Conservation (phyloP, 352 stramenopile genomes). For the Phytophthora pistaciae region DNA sequence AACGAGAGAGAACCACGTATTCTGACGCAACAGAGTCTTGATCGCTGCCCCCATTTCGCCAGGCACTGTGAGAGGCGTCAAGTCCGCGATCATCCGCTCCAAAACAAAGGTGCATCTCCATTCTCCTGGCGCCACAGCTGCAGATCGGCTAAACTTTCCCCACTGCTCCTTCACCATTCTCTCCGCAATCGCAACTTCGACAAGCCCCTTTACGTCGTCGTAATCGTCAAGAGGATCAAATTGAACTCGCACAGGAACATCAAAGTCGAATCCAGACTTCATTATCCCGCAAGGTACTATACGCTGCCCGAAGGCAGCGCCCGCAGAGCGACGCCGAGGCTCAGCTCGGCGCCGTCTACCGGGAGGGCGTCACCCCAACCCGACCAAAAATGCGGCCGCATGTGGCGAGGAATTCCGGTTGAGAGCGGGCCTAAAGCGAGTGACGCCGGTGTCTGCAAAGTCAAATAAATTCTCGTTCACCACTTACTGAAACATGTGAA, state of each 20-base stretch:
- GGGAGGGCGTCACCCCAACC: too few relatives aligned
- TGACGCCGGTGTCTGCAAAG: too few relatives aligned
- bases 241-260: neutral
- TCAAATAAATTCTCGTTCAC: too few relatives aligned
- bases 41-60: neutral
- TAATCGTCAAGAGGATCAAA: neutral
- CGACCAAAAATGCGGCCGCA: too few relatives aligned
- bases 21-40: neutral
- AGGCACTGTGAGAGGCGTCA: neutral
- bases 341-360: too few relatives aligned
- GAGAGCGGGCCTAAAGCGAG: too few relatives aligned
- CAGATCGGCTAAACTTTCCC: neutral
- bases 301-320: too few relatives aligned
- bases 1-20: neutral
- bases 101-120: neutral
- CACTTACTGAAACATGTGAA: too few relatives aligned
- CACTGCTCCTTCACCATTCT: neutral
- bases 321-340: too few relatives aligned
- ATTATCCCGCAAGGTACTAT: too few relatives aligned
- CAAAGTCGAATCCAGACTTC: neutral
- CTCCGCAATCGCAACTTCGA: neutral
- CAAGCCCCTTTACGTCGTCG: neutral
- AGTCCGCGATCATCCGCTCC: neutral
- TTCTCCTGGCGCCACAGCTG: neutral
- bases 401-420: too few relatives aligned